Evolutionary conservation across 2,329 filamentous ascomycete genomes (phyloP), one percentile per base, ranked within the genome.

Genomic region (Fusarium musae): DNA sequence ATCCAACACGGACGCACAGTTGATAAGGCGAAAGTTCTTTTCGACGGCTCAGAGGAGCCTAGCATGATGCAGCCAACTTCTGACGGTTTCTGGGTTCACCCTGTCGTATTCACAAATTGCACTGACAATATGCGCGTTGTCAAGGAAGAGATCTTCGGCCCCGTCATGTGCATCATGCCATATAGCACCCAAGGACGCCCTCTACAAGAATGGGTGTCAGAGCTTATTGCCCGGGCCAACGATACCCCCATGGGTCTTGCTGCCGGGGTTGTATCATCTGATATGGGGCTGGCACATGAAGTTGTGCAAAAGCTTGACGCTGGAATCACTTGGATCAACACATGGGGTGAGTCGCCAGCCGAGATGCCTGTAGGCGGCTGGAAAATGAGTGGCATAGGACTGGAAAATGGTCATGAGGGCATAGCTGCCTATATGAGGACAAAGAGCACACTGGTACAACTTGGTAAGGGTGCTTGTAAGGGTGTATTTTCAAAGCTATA

Each of bases 291-390:
- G 53, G 94, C 93, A 62, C 93, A 97, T 78, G 85, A 88, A 47
- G 88, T 96, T 2, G 86, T 96, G 46, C 87, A 88, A 30, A 87
- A 89, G 78, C 84, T 97, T 9, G 88, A 97, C 79, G 94, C 94
- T 0, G 94, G 94, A 39, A 97, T 97, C 78, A 97, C 93, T 2
- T 97, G 94, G 94, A 87, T 97, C 59, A 97, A 97, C 81, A 95
- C 93, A 0, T 97, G 95, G 95, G 94, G 95, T n/a, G 94, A 97
- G 84, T 92, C 89, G 54, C 94, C 94, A 0, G 93, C 95, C 1
- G 94, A 97, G 85, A 97, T 97, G 95, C 92, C 93, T 5, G 94
- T 97, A 0, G 94, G 94, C 15, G 94, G 94, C 1, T 97, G 94
- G 95, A 97, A 97, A 85, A 88, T 93, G 87, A 97, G 94, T 79